Conservation (phyloP, 345 rosid genomes). For the Eucalyptus urophylla region DNA sequence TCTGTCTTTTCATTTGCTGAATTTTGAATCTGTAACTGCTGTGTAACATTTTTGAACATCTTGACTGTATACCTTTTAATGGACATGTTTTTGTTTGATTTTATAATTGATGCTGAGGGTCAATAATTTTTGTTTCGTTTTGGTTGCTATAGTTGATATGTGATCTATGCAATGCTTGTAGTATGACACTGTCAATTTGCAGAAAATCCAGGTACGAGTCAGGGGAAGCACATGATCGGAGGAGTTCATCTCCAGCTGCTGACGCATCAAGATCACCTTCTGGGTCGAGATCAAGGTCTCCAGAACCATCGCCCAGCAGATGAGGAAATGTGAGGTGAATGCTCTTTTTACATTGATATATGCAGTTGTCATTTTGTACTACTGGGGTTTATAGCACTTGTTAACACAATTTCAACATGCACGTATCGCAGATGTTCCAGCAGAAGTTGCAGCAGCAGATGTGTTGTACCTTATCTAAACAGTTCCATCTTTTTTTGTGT, state of each 20-base stretch:
- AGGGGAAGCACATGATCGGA: background rate
- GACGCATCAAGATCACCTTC: background rate
- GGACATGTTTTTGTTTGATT: background rate
- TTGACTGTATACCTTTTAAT: background rate
- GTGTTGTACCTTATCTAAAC: background rate
- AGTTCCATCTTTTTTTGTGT: background rate
- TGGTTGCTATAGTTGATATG: background rate
- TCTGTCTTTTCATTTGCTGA: background rate
- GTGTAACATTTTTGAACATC: background rate
- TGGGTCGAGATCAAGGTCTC: background rate
- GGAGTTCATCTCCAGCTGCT: background rate
- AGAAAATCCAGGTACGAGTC: background rate
- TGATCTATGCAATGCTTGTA: background rate
- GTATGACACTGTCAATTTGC: background rate
- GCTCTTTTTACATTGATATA: background rate
- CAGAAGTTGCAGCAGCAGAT: background rate
- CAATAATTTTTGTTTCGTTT: background rate
- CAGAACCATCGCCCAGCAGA: background rate
- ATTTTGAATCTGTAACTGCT: background rate
- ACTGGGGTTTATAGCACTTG: background rate
- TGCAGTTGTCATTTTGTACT: background rate
- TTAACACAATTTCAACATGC: background rate
- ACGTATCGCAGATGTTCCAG: background rate
- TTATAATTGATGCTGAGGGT: background rate
- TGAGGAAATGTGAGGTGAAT: background rate